Base-by-base conservation (phyloP, 306 rosid genomes). In the Mucuna pruriens region DNA sequence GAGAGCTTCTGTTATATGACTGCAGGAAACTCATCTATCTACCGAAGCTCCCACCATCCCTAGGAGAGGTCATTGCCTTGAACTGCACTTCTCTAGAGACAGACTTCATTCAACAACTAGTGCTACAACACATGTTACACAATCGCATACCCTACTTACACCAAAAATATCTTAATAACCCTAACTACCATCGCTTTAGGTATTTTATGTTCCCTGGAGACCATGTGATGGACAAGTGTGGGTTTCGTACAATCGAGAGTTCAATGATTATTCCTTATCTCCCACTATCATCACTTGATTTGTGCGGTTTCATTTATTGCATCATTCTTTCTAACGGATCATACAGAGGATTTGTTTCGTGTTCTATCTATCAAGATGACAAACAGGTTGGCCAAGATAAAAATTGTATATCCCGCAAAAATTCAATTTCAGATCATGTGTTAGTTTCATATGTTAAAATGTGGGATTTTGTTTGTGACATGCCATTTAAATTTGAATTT, bases 181-280 rank as follows among this genome's bases (percentile, higher is more conserved):
- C n/a, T n/a, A n/a, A n/a, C n/a, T n/a, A n/a, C n/a, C n/a, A n/a
- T n/a, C n/a, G n/a, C n/a, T n/a, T n/a, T n/a, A n/a, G n/a, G n/a
- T n/a, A n/a, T n/a, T n/a, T n/a, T n/a, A n/a, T n/a, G n/a, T 44
- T 77, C 25, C 69, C 20, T 3, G 49, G 77, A 7, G 31, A 15
- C 9, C 60, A 29, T 12, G 38, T 79, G 13, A 68, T 15, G 0
- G 1, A 49, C 0, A 10, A 0, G 9, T 31, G 13, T 15, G 4
- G 19, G 1, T 40, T 55, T 57, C 49, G 23, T 0, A 13, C 25
- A 4, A 5, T 1, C 12, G 46, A 4, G 26, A 11, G 12, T 68
- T 79, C 83, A 60, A 70, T 79, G 12, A 79, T 38, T 36, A 38
- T 55, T 55, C 49, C 61, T 44, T 20, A 13, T 23, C 64, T 40